Evolutionary conservation across 441 rosid species (phyloP).

Genomic region (Mallotus japonicus): DNA sequence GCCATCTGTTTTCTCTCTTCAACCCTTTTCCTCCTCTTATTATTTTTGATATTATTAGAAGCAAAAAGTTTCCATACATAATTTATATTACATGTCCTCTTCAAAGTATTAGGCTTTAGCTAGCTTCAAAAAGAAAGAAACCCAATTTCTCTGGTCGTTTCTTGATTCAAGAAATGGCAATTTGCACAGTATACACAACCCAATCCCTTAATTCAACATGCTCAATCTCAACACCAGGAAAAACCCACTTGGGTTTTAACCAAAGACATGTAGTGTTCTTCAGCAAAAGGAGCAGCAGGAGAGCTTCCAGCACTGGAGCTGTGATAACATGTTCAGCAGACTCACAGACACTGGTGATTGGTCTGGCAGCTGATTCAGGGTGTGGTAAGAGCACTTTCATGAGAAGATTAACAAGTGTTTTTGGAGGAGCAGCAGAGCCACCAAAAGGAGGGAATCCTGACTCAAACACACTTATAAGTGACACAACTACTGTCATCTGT

Average conservation of each 20-base stretch:
- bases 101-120: not conserved
- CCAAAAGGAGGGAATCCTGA: slow-evolving; percentile 97
- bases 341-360: slow-evolving; percentile 75
- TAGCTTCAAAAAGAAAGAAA: not conserved
- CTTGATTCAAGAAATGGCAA: slow-evolving; percentile 48
- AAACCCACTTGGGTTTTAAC: slow-evolving; percentile 47
- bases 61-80: slow-evolving; percentile 2
- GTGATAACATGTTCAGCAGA: slow-evolving; percentile 57
- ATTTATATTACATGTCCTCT: slow-evolving; percentile 12
- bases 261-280: slow-evolving; percentile 53
- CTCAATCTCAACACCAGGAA: slow-evolving; percentile 55
- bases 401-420: slow-evolving; percentile 92
- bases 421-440: slow-evolving; percentile 94
- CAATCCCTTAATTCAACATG: slow-evolving; percentile 74
- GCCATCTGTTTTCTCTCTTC: slow-evolving; percentile 41
- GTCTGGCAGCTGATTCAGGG: slow-evolving; percentile 95
- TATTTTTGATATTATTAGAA: slow-evolving; percentile 18
- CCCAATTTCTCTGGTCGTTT: not conserved
- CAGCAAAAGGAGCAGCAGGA: slow-evolving; percentile 39
- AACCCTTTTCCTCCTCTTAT: slow-evolving; percentile 26
- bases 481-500: slow-evolving; percentile 89
- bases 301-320: slow-evolving; percentile 30
- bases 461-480: slow-evolving; percentile 93
- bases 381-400: slow-evolving; percentile 98
- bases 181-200: slow-evolving; percentile 57